phyloP scores from a whole-genome alignment of 192 early-diverging fungal genomes.

The Backusella australiensis region DNA sequence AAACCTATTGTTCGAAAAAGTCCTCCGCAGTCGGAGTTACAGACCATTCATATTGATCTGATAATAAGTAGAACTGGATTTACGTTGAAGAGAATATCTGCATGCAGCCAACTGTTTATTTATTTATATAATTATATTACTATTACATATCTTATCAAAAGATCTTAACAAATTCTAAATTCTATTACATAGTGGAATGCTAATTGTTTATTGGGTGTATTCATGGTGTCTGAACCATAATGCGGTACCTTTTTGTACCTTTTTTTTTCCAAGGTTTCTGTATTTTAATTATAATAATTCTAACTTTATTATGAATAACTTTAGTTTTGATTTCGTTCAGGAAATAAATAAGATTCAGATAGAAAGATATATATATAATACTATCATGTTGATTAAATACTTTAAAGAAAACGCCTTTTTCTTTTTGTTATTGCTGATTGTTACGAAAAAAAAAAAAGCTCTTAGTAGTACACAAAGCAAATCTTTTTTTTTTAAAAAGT shows the following conservation, averaged over 20 bases:
- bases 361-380: not conserved
- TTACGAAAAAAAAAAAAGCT: no score
- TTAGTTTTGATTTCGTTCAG: not conserved
- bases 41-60: not conserved
- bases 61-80: not conserved
- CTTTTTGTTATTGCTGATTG: no score
- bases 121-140: not conserved
- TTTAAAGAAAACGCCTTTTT: not conserved
- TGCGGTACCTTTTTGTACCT: not conserved
- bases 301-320: not conserved
- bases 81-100: not conserved
- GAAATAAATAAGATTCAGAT: not conserved
- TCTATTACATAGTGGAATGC: not conserved
- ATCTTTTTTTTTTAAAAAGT: no score
- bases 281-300: not conserved
- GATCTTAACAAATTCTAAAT: not conserved
- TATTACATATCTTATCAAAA: not conserved
- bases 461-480: no score
- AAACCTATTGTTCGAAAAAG: not conserved
- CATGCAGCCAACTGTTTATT: not conserved
- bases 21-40: not conserved
- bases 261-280: not conserved
- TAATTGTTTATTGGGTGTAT: constrained; percentile 4
- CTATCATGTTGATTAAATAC: not conserved
- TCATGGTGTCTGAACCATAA: not conserved